Evolutionary conservation across 2,329 filamentous ascomycete genomes (phyloP).

Genomic region (Fusarium ambrosium): DNA sequence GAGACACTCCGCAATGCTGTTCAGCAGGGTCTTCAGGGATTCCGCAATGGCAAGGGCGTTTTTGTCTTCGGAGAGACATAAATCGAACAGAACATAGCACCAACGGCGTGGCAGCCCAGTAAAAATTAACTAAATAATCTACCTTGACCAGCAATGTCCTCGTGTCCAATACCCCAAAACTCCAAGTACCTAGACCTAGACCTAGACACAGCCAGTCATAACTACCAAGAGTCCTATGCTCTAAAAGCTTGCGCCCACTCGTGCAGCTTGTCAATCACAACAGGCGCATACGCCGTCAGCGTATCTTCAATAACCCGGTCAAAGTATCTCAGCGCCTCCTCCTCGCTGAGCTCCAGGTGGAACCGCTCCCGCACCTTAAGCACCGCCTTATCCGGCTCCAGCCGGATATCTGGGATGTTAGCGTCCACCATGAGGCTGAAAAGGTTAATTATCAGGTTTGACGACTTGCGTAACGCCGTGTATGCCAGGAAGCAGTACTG

Average conservation of each 20-base stretch:
- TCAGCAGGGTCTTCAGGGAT: slow-evolving; percentile 86
- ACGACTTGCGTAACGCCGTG: slow-evolving; percentile 88
- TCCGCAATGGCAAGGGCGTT: slow-evolving; percentile 88
- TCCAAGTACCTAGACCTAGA: slow-evolving; percentile 1
- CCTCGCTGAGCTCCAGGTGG: slow-evolving; percentile 90
- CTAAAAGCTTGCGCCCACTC: slow-evolving; percentile 93
- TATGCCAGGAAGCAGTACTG: slow-evolving; percentile 97
- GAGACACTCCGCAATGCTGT: slow-evolving; percentile 78
- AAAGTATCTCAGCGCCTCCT: slow-evolving; percentile 90
- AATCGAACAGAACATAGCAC: slow-evolving; percentile 5
- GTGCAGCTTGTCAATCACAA: slow-evolving; percentile 95
- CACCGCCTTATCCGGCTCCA: slow-evolving; percentile 94
- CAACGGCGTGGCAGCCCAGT: background rate
- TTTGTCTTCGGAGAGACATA: slow-evolving; percentile 81
- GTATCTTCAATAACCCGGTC: slow-evolving; percentile 93
- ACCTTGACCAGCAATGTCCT: background rate
- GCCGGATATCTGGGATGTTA: slow-evolving; percentile 93
- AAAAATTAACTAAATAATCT: background rate
- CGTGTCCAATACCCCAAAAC: slow-evolving; percentile 5
- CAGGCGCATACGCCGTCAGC: slow-evolving; percentile 88
- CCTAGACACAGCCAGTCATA: background rate
- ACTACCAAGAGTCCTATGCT: slow-evolving; percentile 60
- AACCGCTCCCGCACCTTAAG: slow-evolving; percentile 96
- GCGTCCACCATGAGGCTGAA: slow-evolving; percentile 98
- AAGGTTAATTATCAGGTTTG: slow-evolving; percentile 91